phyloP scores from a whole-genome alignment of 306 rosid genomes.

The Medicago truncatula region MtrunA17r5.0-ANR NC_053049.1:11366501-11367000 shows the following conservation, averaged over 20 bases:
- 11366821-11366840: slow-evolving; percentile 92
- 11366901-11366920: slow-evolving; percentile 1
- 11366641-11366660: slow-evolving; percentile 71
- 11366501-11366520: slow-evolving; percentile 39
- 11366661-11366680: slow-evolving; percentile 97
- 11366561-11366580: slow-evolving; percentile 34
- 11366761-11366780: slow-evolving; percentile 96
- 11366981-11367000: not conserved
- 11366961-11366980: not conserved
- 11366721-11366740: slow-evolving; percentile 3
- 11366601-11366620: slow-evolving; percentile 88
- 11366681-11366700: slow-evolving; percentile 77
- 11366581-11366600: slow-evolving; percentile 64
- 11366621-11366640: slow-evolving; percentile 89
- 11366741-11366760: slow-evolving; percentile 55
- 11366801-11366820: slow-evolving; percentile 95
- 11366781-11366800: slow-evolving; percentile 95
- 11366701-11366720: not conserved
- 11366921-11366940: slow-evolving; percentile 19
- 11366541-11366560: slow-evolving; percentile 17
- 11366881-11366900: not conserved
- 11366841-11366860: slow-evolving; percentile 50
- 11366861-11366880: slow-evolving; percentile 30
- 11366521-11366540: not conserved
- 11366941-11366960: not conserved